These are phyloP conservation scores for Mallotus repandus DNA, from an alignment of 441 rosid species.

Conservation along the genomic window DNA sequence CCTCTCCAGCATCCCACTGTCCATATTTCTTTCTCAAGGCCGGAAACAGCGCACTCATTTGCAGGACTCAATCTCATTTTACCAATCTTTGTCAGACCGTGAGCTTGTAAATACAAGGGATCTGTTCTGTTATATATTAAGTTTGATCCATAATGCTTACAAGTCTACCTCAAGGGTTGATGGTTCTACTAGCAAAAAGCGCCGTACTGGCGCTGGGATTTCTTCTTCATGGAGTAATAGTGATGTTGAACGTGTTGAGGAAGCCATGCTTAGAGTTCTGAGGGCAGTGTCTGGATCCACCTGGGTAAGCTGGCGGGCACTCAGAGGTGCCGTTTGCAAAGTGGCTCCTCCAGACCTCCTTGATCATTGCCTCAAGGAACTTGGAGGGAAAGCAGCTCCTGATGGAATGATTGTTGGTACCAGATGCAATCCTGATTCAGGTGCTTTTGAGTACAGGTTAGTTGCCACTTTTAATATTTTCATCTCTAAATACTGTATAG, in stretches of 20 bases:
- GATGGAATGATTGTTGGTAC: slow-evolving; percentile 45
- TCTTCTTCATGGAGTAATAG: slow-evolving; percentile 37
- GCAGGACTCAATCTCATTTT: slow-evolving; percentile 41
- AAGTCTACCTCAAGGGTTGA: slow-evolving; percentile 33
- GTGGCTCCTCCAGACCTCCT: slow-evolving; percentile 54
- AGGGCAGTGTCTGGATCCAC: slow-evolving; percentile 62
- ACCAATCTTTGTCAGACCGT: slow-evolving; percentile 47
- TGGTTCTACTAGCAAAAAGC: slow-evolving; percentile 31
- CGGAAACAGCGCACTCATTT: slow-evolving; percentile 35
- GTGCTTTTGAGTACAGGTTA: slow-evolving; percentile 58
- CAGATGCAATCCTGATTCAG: slow-evolving; percentile 46
- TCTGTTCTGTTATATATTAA: slow-evolving; percentile 48
- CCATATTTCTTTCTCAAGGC: slow-evolving; percentile 37
- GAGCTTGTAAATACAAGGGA: slow-evolving; percentile 58
- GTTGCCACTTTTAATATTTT: slow-evolving; percentile 1
- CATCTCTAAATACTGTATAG: not conserved
- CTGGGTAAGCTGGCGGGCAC: slow-evolving; percentile 62
- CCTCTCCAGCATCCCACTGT: slow-evolving; percentile 45
- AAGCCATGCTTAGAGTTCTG: slow-evolving; percentile 61
- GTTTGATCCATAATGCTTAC: slow-evolving; percentile 41
- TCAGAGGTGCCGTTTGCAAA: slow-evolving; percentile 61
- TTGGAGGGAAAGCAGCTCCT: slow-evolving; percentile 45
- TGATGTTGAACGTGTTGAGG: slow-evolving; percentile 51
- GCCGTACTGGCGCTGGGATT: slow-evolving; percentile 9
- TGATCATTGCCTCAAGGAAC: slow-evolving; percentile 56